phyloP scores from a whole-genome alignment of 768 basidiomycete genomes.

The Termitomyces sp. region DNA sequence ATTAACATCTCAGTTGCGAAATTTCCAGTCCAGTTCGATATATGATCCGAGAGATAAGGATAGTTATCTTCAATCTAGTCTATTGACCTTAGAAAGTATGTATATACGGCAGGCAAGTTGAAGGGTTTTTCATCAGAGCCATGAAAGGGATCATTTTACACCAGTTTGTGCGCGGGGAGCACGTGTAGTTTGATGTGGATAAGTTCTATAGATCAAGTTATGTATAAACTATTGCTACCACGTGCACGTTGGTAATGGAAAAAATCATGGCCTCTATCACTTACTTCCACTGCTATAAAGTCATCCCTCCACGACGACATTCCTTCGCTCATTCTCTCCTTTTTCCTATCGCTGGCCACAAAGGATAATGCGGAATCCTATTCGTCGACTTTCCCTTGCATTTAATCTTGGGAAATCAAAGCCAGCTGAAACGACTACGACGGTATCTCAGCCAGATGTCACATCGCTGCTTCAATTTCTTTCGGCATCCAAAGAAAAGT shows the following conservation, averaged over 20 bases:
- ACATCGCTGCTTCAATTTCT: slow-evolving; percentile 25
- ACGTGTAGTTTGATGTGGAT: too few species aligned
- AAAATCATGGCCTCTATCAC: not conserved
- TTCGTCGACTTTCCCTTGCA: slow-evolving; percentile 32
- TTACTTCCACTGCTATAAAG: slow-evolving; percentile 7
- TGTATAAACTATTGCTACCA: not conserved
- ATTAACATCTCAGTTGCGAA: too few species aligned
- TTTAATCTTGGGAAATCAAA: slow-evolving; percentile 24
- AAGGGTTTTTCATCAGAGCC: too few species aligned
- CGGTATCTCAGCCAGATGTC: slow-evolving; percentile 8
- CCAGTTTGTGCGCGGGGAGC: too few species aligned
- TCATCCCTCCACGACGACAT: slow-evolving; percentile 2
- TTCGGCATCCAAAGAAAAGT: slow-evolving; percentile 44
- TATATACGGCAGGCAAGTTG: too few species aligned
- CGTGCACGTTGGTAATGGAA: not conserved
- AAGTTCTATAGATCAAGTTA: too few species aligned
- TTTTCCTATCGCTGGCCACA: not conserved
- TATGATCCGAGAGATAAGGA: too few species aligned
- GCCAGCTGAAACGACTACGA: slow-evolving; percentile 1
- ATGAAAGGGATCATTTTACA: too few species aligned
- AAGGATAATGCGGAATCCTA: slow-evolving; percentile 19
- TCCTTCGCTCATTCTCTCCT: not conserved
- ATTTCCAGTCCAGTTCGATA: too few species aligned
- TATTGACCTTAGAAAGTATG: too few species aligned
- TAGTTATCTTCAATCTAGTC: too few species aligned